Percentiles rank a stretch among this genome's conserved stretches.
phyloP scores from a whole-genome alignment of 306 rosid species.

The Acacia acuminata region DNA sequence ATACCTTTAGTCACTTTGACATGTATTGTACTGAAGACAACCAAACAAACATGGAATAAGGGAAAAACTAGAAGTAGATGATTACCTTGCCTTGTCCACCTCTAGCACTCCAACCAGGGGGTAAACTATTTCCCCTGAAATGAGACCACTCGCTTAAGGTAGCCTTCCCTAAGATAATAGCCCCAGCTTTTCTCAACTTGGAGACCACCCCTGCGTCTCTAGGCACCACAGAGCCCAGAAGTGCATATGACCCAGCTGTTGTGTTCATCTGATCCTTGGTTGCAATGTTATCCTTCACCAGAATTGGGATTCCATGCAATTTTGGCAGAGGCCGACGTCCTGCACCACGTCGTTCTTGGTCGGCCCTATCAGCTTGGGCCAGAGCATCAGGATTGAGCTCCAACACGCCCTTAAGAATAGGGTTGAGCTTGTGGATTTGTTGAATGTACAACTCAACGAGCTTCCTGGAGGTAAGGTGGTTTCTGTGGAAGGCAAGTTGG shows the following conservation, averaged over 20 bases:
- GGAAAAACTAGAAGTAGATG: background rate
- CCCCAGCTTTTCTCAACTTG: conserved; percentile 67
- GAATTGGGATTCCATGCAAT: conserved; percentile 66
- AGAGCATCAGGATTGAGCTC: conserved; percentile 70
- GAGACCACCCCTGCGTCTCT: conserved; percentile 65
- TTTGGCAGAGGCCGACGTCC: conserved; percentile 9
- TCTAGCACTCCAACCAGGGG: conserved; percentile 61
- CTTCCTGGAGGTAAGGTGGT: conserved; percentile 55
- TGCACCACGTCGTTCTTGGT: conserved; percentile 32
- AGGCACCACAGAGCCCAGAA: conserved; percentile 64
- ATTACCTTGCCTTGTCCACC: conserved; percentile 62
- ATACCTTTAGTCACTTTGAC: background rate
- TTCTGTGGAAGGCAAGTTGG: conserved; percentile 51
- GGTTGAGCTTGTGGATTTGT: conserved; percentile 46
- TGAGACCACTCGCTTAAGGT: conserved; percentile 63
- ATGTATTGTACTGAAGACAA: background rate
- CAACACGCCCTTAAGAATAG: conserved; percentile 43
- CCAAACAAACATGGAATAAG: too few relatives aligned
- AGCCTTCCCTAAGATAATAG: conserved; percentile 71
- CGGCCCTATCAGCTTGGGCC: conserved; percentile 53
- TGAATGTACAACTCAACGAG: conserved; percentile 58
- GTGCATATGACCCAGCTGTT: conserved; percentile 64
- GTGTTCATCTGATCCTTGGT: conserved; percentile 69
- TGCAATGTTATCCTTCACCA: conserved; percentile 67
- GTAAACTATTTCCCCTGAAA: conserved; percentile 22